Evolutionary conservation across 805 yeast genomes (phyloP).

Genomic region (Priceomyces carsonii): DNA sequence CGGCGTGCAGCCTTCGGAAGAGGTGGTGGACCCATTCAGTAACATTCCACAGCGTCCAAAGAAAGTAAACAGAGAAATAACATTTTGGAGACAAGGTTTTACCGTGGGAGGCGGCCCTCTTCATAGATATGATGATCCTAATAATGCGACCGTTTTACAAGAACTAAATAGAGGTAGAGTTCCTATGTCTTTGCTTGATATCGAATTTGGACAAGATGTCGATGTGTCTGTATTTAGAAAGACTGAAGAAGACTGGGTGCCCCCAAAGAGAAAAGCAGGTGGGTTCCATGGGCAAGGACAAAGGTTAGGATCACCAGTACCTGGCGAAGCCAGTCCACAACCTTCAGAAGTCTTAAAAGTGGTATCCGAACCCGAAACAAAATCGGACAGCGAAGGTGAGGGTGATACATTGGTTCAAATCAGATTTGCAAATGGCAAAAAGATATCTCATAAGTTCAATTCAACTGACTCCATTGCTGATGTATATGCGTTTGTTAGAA

Average conservation of each 20-base stretch:
- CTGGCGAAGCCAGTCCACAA: conserved; percentile 51
- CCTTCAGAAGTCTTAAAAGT: conserved; percentile 14
- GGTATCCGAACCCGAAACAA: conserved; percentile 20
- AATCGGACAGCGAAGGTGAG: conserved; percentile 23
- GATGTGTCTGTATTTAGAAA: conserved; percentile 84
- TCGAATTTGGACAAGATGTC: conserved; percentile 88
- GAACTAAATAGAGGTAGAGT: conserved; percentile 90
- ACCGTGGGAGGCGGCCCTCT: conserved; percentile 90
- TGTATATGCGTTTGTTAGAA: conserved; percentile 66
- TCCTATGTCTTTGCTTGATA: conserved; percentile 79
- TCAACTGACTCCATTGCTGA: conserved; percentile 63
- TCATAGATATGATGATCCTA: conserved; percentile 88
- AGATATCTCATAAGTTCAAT: conserved; percentile 63
- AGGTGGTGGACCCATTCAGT: conserved; percentile 31
- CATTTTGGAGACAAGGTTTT: conserved; percentile 97
- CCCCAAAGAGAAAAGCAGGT: conserved; percentile 61
- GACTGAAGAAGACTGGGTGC: conserved; percentile 74
- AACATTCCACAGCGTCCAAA: conserved; percentile 23
- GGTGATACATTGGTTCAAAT: conserved; percentile 82
- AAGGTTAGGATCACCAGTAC: conserved; percentile 86
- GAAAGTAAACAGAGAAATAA: conserved; percentile 76
- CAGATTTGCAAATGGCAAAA: conserved; percentile 82
- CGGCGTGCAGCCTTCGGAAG: conserved; percentile 37
- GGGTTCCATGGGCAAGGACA: conserved; percentile 82
- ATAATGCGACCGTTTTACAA: conserved; percentile 72